Evolutionary conservation across 805 yeast species (phyloP), one percentile per base, ranked within the genome.

Genomic region (Pichia exigua): DNA sequence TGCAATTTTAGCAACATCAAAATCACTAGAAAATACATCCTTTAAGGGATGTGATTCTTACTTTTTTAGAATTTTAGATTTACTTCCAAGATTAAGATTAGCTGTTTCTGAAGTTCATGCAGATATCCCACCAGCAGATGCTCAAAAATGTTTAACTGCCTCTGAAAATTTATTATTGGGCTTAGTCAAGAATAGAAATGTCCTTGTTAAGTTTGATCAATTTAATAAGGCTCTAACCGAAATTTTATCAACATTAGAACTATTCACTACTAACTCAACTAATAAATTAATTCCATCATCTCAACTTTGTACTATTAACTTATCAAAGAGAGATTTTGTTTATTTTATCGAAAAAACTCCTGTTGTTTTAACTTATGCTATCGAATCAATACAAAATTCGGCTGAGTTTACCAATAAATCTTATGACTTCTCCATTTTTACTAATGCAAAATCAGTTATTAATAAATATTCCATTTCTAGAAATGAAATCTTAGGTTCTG

Each of bases 21-120:
- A 67, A 8, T 68, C 83, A 2, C 75, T 85, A 50, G 62, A 63
- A 4, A 68, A 59, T 1, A 55, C 74, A 2, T 50, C 57, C 1
- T 61, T 81, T 40, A 70, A 70, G 13, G 49, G 54, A 15, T 51
- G 62, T 28, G 84, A 83, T 59, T 77, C 63, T 0, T 77, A 78
- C 58, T 90, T 80, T 67, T 86, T 78, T 70, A 74, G 87, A 54
- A 65, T 88, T 10, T 67, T 94, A 39, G 98, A 94, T 59, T 62
- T 91, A 27, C 66, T 92, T 44, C 97, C 97, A 3, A 74, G 92
- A 45, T 69, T 92, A 51, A 76, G 96, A 60, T 76, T 83, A 20
- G 70, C 87, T 2, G 81, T 83, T 12, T 66, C 80, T 2, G 72
- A 73, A 15, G 78, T 82, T 15, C 77, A 82, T 10, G 85, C 80